A percentile compares a stretch with the other conserved stretches of the same genome.
phyloP scores from a whole-genome alignment of 805 yeast genomes.

The Kluyveromyces lactis region DNA sequence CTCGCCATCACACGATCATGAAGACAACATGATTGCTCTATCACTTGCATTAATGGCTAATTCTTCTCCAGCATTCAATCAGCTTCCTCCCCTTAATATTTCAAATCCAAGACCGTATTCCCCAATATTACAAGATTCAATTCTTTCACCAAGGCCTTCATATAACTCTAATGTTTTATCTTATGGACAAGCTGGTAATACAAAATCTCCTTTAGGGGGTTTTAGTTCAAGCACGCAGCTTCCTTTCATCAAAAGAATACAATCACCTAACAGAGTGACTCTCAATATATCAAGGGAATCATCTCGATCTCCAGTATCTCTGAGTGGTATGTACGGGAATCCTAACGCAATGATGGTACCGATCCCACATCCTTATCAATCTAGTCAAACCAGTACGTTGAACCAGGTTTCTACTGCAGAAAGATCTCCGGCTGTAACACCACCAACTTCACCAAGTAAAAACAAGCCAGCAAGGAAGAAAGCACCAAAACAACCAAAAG shows the following conservation, averaged over 20 bases:
- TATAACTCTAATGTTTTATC: slow-evolving; percentile 17
- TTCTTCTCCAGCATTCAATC: slow-evolving; percentile 27
- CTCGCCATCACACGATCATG: slow-evolving; percentile 21
- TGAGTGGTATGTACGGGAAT: slow-evolving; percentile 15
- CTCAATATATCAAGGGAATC: slow-evolving; percentile 27
- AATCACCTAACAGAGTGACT: slow-evolving; percentile 27
- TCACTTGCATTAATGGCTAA: slow-evolving; percentile 31
- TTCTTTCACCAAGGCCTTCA: slow-evolving; percentile 19
- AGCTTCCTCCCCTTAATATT: slow-evolving; percentile 18
- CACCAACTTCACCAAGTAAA: slow-evolving; percentile 9
- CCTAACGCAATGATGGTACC: slow-evolving; percentile 14
- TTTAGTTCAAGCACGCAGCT: slow-evolving; percentile 15
- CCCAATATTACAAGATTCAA: slow-evolving; percentile 9
- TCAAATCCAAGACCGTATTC: slow-evolving; percentile 12
- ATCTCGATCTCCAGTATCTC: slow-evolving; percentile 24
- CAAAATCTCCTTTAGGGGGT: slow-evolving; percentile 8
- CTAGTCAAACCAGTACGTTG: slow-evolving; percentile 13
- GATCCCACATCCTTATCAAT: slow-evolving; percentile 15
- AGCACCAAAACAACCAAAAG: slow-evolving; percentile 5
- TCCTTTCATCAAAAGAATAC: slow-evolving; percentile 23
- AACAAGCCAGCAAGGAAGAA: slow-evolving; percentile 6
- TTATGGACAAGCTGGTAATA: slow-evolving; percentile 12
- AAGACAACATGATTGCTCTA: slow-evolving; percentile 29
- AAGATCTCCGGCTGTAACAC: slow-evolving; percentile 9
- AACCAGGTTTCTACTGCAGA: slow-evolving; percentile 16